A percentile compares a stretch with the other conserved stretches of the same genome.
phyloP scores from a whole-genome alignment of 2,329 filamentous ascomycete species.

The Ascochyta viciae-villosae region DNA sequence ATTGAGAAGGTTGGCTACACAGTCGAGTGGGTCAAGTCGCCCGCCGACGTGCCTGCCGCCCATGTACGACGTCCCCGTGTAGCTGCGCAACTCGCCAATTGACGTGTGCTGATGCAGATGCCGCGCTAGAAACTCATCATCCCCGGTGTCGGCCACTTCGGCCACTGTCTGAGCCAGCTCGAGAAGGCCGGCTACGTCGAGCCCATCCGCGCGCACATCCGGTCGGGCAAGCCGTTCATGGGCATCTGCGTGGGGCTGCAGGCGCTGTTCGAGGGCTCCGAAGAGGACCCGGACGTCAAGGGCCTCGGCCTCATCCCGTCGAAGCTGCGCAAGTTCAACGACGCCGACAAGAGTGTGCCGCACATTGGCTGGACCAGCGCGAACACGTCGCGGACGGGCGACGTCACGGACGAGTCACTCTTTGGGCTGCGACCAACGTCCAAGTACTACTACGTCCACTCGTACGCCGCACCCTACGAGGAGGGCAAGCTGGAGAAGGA shows the following conservation, averaged over 20 bases:
- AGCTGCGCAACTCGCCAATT: conserved; percentile 28
- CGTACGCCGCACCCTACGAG: conserved; percentile 82
- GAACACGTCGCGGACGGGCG: conserved; percentile 60
- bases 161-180: conserved; percentile 90
- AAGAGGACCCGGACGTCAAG: conserved; percentile 73
- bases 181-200: conserved; percentile 81
- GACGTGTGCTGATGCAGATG: conserved; percentile 45
- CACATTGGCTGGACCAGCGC: conserved; percentile 99
- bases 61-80: conserved; percentile 64
- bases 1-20: conserved; percentile 95
- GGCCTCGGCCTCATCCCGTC: conserved; percentile 80
- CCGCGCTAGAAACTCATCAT: conserved; percentile 81
- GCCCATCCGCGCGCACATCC: conserved; percentile 82
- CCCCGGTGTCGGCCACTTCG: conserved; percentile 96
- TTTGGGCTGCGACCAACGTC: conserved; percentile 81
- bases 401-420: conserved; percentile 61
- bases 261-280: conserved; percentile 84
- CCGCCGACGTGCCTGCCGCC: conserved; percentile 82
- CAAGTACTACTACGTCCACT: conserved; percentile 99
- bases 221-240: conserved; percentile 95
- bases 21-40: conserved; percentile 88
- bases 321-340: conserved; percentile 77
- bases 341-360: conserved; percentile 84
- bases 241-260: conserved; percentile 96
- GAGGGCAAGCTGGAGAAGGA: conserved; percentile 76